A percentile compares a stretch with the other conserved stretches of the same genome.
Evolutionary conservation across 2,329 filamentous ascomycete species (phyloP).

Genomic region (Alternaria sp.): DNA sequence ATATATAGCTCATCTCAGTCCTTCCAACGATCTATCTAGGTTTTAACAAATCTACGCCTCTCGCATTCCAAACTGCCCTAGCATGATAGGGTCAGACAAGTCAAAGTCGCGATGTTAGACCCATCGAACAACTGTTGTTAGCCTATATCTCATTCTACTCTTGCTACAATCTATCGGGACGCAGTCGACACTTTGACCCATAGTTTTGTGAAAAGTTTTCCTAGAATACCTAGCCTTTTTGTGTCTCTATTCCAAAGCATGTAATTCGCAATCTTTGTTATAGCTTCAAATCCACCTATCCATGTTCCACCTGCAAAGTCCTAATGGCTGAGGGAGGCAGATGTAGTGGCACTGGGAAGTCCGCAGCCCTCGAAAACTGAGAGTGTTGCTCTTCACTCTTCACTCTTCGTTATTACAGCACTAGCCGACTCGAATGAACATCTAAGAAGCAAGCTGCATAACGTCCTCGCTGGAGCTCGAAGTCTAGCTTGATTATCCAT

Average conservation of each 20-base stretch:
- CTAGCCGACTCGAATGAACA: not conserved
- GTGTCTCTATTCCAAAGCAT: not conserved
- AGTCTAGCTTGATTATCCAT: not conserved
- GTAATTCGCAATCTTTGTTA: not conserved
- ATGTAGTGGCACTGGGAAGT: not conserved
- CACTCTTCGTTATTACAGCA: not conserved
- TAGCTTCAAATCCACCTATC: not conserved
- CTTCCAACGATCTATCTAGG: too few species aligned
- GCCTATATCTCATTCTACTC: too few species aligned
- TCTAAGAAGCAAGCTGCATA: not conserved
- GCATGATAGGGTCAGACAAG: too few species aligned
- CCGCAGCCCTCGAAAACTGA: not conserved
- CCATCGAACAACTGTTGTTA: too few species aligned
- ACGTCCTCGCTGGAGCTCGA: not conserved
- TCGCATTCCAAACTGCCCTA: too few species aligned
- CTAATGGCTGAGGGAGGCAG: not conserved
- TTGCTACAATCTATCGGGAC: too few species aligned
- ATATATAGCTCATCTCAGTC: too few species aligned
- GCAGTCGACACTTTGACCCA: too few species aligned
- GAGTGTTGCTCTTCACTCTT: not conserved
- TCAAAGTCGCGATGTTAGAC: too few species aligned
- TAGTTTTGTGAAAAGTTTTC: too few species aligned
- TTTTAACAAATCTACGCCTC: too few species aligned
- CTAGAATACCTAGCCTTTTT: not conserved
- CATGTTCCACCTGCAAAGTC: not conserved